phyloP scores from a whole-genome alignment of 805 yeast genomes.

The Ogataea neopini region DNA sequence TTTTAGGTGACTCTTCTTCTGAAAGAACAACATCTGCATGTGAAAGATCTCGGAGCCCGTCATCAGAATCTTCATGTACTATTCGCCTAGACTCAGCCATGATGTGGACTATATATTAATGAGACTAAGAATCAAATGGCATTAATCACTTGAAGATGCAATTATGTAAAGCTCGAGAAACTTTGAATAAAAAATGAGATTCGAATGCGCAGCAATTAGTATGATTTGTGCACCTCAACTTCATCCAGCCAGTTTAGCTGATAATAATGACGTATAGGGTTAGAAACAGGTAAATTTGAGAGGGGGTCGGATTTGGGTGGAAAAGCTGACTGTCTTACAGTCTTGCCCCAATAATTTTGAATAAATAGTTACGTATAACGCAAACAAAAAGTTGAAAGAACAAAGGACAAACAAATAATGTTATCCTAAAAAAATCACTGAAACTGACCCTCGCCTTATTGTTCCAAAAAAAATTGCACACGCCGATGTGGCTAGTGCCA shows the following conservation, averaged over 20 bases:
- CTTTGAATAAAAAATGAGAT: neutral
- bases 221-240: neutral
- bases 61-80: constrained; percentile 1
- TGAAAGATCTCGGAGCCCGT: neutral
- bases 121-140: neutral
- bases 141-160: neutral
- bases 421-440: neutral
- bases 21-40: neutral
- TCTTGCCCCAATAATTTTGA: neutral
- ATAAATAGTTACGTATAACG: neutral
- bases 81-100: constrained; percentile 6
- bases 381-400: neutral
- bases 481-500: constrained; percentile 29
- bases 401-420: constrained; percentile 5
- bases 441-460: constrained; percentile 4
- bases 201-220: neutral
- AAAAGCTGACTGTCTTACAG: neutral
- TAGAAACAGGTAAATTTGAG: too few species aligned
- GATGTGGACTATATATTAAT: neutral
- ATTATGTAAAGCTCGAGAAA: neutral
- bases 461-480: constrained; percentile 50
- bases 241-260: constrained; percentile 3
- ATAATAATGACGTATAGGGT: neutral
- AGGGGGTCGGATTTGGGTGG: neutral
- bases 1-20: constrained; percentile 4